Conservation (phyloP, 495 filamentous ascomycete genomes). For the Hypoxylon rickii region DNA sequence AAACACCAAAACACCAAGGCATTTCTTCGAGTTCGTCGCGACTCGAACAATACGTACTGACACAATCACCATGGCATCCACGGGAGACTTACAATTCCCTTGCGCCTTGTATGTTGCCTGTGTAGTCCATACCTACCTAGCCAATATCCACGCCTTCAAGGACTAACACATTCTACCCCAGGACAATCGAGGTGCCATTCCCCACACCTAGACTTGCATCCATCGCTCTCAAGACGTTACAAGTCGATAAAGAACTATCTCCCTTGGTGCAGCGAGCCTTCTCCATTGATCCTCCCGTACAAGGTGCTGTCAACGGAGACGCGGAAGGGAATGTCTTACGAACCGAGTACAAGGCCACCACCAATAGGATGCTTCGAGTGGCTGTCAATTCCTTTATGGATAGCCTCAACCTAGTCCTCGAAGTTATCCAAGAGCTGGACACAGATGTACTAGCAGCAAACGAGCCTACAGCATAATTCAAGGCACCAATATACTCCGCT, state of each 20-base stretch:
- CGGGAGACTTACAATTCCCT: constrained; percentile 62
- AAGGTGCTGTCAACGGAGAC: constrained; percentile 37
- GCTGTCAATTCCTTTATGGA: constrained; percentile 99
- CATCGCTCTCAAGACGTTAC: constrained; percentile 73
- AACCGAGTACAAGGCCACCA: constrained; percentile 83
- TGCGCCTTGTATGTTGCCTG: constrained; percentile 65
- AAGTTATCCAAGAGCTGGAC: constrained; percentile 88
- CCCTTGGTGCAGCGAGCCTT: constrained; percentile 76
- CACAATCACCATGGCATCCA: constrained; percentile 34
- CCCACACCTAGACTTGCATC: constrained; percentile 79
- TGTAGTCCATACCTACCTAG: background rate
- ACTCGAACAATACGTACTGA: too few species aligned
- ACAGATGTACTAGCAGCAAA: constrained; percentile 69
- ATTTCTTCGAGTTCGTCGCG: background rate
- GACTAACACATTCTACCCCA: constrained; percentile 43
- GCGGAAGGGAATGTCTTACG: constrained; percentile 63
- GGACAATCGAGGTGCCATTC: constrained; percentile 80
- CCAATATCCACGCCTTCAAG: background rate
- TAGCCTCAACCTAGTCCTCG: constrained; percentile 78
- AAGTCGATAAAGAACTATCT: constrained; percentile 89
- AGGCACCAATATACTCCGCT: too few species aligned
- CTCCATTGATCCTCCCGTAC: constrained; percentile 50
- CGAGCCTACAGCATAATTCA: constrained; percentile 15
- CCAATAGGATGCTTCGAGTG: constrained; percentile 94
- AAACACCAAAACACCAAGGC: background rate